Evolutionary conservation across 495 filamentous ascomycete species (phyloP).

Genomic region (Penicillium cataractarum): DNA sequence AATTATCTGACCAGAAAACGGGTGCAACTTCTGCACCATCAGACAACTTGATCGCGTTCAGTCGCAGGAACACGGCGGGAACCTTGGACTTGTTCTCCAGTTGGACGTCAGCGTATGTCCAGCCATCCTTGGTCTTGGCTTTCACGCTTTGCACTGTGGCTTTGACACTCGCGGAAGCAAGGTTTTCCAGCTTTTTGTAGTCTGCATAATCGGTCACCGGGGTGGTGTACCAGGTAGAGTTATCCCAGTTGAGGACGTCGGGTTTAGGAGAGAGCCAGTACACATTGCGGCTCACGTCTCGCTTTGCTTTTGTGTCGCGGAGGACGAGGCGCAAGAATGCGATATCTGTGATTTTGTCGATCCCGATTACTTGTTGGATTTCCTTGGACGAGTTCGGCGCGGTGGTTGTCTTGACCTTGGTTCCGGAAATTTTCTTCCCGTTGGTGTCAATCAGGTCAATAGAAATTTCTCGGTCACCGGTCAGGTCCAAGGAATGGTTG

Average conservation of each 20-base stretch:
- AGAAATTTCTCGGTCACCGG: slow-evolving; percentile 45
- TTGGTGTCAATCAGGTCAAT: slow-evolving; percentile 53
- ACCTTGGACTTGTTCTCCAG: slow-evolving; percentile 56
- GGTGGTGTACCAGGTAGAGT: slow-evolving; percentile 61
- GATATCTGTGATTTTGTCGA: slow-evolving; percentile 44
- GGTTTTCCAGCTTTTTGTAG: slow-evolving; percentile 49
- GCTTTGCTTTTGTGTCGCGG: slow-evolving; percentile 19
- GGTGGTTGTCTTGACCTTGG: slow-evolving; percentile 23
- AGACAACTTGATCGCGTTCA: slow-evolving; percentile 47
- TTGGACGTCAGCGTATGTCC: slow-evolving; percentile 28
- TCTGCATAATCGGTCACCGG: slow-evolving; percentile 58
- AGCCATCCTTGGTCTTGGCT: neutral
- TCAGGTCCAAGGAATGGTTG: slow-evolving; percentile 52
- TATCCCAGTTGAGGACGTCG: slow-evolving; percentile 58
- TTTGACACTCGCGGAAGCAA: slow-evolving; percentile 43
- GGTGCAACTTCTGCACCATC: slow-evolving; percentile 49
- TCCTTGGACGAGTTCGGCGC: slow-evolving; percentile 32
- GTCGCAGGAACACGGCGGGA: slow-evolving; percentile 60
- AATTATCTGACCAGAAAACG: slow-evolving; percentile 64
- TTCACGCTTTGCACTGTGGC: slow-evolving; percentile 18
- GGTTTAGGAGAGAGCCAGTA: slow-evolving; percentile 60
- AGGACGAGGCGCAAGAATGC: slow-evolving; percentile 57
- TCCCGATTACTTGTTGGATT: slow-evolving; percentile 27
- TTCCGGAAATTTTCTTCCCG: slow-evolving; percentile 45
- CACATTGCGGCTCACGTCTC: slow-evolving; percentile 57